Percentiles rank a stretch among this genome's conserved stretches.
Conservation (phyloP, 192 early-diverging fungal species). For the Backusella psychrophila region DNA sequence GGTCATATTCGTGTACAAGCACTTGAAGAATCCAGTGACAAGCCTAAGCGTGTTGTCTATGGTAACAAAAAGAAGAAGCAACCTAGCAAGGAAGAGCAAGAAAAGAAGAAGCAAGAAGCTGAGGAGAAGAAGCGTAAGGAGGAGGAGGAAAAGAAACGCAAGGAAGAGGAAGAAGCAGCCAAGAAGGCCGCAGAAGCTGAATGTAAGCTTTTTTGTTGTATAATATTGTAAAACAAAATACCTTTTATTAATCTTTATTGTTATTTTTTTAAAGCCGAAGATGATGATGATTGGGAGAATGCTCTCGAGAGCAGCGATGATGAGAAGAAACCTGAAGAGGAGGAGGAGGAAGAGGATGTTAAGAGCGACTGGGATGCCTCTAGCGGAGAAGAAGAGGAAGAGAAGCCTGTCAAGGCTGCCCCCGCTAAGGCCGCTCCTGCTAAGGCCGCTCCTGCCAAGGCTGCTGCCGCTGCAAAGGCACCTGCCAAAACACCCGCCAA, state of each 20-base stretch:
- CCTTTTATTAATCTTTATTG: background rate
- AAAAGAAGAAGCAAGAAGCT: constrained; percentile 28
- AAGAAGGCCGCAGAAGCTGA: constrained; percentile 34
- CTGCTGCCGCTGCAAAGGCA: constrained; percentile 26
- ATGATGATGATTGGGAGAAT: constrained; percentile 35
- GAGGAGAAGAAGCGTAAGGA: constrained; percentile 34
- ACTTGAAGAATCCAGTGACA: constrained; percentile 46
- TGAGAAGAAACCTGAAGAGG: constrained; percentile 21
- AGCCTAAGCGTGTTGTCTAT: constrained; percentile 73
- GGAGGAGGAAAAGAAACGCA: constrained; percentile 36
- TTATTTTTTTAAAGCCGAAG: constrained; percentile 5
- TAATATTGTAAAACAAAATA: background rate
- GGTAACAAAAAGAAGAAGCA: constrained; percentile 73
- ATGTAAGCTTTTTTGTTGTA: constrained; percentile 9
- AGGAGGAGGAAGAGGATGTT: constrained; percentile 50
- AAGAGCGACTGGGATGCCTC: constrained; percentile 58
- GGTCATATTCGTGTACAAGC: constrained; percentile 74
- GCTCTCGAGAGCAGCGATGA: constrained; percentile 46
- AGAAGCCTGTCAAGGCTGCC: constrained; percentile 32
- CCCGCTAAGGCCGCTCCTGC: constrained; percentile 19
- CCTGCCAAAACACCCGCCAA: constrained; percentile 23
- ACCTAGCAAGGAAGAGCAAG: constrained; percentile 34
- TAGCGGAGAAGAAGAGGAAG: constrained; percentile 59
- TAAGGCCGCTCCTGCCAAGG: constrained; percentile 31
- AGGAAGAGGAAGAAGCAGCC: constrained; percentile 38